Evolutionary conservation across 2,329 filamentous ascomycete genomes (phyloP).

Genomic region (Septoria petroselini): DNA sequence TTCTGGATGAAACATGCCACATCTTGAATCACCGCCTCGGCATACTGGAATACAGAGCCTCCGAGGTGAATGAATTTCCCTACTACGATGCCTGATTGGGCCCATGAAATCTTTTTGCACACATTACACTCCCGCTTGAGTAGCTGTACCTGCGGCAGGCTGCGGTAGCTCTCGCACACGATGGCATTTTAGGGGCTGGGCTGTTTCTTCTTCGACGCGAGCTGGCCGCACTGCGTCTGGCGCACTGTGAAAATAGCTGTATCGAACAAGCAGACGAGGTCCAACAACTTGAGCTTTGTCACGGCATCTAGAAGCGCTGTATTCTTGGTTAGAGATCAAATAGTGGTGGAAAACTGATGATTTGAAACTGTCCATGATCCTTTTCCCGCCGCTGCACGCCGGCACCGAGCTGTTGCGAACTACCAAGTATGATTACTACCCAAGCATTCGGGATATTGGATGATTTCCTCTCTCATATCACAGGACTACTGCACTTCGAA

Average conservation of each 20-base stretch:
- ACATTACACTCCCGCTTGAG: conserved; percentile 23
- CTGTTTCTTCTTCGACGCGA: conserved; percentile 20
- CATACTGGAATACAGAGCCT: conserved; percentile 13
- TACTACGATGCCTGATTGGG: conserved; percentile 14
- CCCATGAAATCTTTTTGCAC: conserved; percentile 21
- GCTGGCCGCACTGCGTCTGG: conserved; percentile 18
- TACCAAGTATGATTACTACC: not conserved
- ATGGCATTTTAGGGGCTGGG: conserved; percentile 21
- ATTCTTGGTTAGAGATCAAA: conserved; percentile 15
- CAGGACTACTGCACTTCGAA: not conserved
- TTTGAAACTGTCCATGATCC: conserved; percentile 1
- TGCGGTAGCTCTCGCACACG: conserved; percentile 19
- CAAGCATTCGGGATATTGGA: conserved; percentile 6
- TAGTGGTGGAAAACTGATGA: conserved; percentile 8
- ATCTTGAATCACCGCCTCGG: conserved; percentile 14
- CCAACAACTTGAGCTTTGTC: conserved; percentile 24
- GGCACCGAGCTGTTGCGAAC: conserved; percentile 5
- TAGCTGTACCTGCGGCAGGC: conserved; percentile 23
- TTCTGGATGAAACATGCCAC: conserved; percentile 16
- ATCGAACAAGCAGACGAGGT: conserved; percentile 20
- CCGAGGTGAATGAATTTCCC: conserved; percentile 15
- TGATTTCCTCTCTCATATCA: not conserved
- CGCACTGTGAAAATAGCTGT: conserved; percentile 26
- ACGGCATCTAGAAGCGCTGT: conserved; percentile 23
- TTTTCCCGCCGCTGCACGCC: conserved; percentile 1